Percentiles rank a stretch among this genome's conserved stretches.
phyloP scores from a whole-genome alignment of 495 filamentous ascomycete species.

The Trichoderma gamsii region DNA sequence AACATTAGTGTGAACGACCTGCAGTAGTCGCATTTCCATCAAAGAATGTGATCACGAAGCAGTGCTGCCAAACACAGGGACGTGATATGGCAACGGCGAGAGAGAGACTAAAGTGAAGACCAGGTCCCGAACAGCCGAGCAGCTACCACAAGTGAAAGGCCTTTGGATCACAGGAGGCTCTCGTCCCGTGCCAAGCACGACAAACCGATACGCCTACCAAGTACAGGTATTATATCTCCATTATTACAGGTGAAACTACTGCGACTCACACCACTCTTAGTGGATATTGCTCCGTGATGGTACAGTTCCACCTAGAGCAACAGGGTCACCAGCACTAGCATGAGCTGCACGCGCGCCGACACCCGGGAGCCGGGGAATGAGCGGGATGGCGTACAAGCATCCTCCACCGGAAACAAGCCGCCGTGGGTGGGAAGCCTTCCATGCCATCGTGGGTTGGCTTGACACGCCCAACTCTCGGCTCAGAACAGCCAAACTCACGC shows the following conservation, averaged over 20 bases:
- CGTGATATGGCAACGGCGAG: background rate
- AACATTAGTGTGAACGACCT: background rate
- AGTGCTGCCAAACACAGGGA: background rate
- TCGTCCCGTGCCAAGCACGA: background rate
- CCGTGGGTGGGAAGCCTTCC: background rate
- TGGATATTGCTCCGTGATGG: background rate
- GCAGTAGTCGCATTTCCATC: background rate
- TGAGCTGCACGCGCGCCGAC: background rate
- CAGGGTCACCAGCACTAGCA: background rate
- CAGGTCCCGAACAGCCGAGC: background rate
- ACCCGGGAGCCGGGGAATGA: slow-evolving; percentile 7
- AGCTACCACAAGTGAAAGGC: background rate
- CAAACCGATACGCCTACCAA: background rate
- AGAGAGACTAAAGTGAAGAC: background rate
- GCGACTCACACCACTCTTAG: background rate
- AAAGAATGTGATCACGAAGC: background rate
- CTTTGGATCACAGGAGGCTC: background rate
- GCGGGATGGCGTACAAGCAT: slow-evolving; percentile 4
- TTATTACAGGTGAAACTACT: background rate
- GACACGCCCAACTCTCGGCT: background rate
- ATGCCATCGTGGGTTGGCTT: background rate
- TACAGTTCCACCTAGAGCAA: background rate
- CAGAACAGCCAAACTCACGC: background rate
- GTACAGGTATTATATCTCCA: background rate
- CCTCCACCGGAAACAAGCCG: background rate